Base-by-base conservation (phyloP, 2,329 filamentous ascomycete species). In the Penicillium sp. region DNA sequence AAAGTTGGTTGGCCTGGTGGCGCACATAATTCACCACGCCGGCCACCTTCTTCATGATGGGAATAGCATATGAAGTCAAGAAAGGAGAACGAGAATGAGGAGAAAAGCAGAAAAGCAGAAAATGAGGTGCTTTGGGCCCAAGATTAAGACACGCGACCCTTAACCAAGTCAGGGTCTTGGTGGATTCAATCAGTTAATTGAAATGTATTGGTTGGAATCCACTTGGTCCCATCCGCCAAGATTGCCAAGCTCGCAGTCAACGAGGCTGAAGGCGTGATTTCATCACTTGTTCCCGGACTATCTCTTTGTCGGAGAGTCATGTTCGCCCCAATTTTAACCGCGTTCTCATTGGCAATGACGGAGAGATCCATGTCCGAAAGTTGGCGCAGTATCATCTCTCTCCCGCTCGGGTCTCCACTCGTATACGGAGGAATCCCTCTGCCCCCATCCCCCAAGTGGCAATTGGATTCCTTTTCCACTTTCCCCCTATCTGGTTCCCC, bases 1-100 rank as follows among this genome's bases (percentile, higher is more conserved):
- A 57, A 29, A 57, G 45, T 29, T 58, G 59, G 16, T 43, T 52
- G 48, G 58, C 51, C 31, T 51, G 49, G 44, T 61, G 49, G 50
- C 52, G 58, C 33, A 61, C 13, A 37, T 26, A 48, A 14, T 42
- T 31, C 45, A 54, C 52, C 44, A 49, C 23, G 16, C 52, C 50
- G 54, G 47, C 46, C 26, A 48, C 39, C 55, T 54, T 56, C 55
- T 54, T 56, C 55, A 58, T 58, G 11, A 37, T 53, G 50, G 19
- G 16, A 23, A 23, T 26, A 8, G 23, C 43, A 37, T 46, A 33
- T n/a, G 50, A 43, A 16, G 19, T 9, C 1, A 19, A 27, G 23
- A 50, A 50, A n/a, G n/a, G n/a, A 29, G 29, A 47, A 14, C 11
- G 23, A 26, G 16, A 23, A n/a, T 33, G 27, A 16, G 23, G 23